These are phyloP conservation scores for Globisporangium nagaii DNA, from an alignment of 352 stramenopile species.

Conservation along the genomic window DNA sequence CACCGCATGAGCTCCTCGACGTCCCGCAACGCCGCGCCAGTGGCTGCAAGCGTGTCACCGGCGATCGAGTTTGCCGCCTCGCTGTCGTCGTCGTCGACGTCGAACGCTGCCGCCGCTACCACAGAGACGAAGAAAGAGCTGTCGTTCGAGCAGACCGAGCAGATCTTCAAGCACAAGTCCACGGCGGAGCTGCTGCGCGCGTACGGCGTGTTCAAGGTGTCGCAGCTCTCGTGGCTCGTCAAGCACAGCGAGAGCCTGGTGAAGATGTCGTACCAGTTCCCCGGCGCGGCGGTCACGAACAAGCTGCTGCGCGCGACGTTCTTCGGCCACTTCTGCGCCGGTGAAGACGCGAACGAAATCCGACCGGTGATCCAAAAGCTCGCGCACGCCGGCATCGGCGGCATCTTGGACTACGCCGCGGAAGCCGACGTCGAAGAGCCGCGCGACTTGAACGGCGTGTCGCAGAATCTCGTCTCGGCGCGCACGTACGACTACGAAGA, in stretches of 20 bases:
- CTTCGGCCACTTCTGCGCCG: constrained; percentile 97
- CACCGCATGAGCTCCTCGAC: constrained; percentile 12
- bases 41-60: constrained; percentile 8
- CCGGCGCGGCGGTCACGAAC: constrained; percentile 84
- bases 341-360: constrained; percentile 86
- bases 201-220: constrained; percentile 85
- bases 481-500: constrained; percentile 96
- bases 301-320: constrained; percentile 90
- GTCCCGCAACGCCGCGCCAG: constrained; percentile 5
- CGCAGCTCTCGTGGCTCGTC: constrained; percentile 83
- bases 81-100: constrained; percentile 50
- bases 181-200: constrained; percentile 84
- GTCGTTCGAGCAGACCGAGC: constrained; percentile 76
- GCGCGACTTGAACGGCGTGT: constrained; percentile 69
- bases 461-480: constrained; percentile 79
- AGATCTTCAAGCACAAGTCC: constrained; percentile 78
- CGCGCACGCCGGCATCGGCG: constrained; percentile 79
- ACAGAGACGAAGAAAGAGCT: constrained; percentile 17
- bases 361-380: constrained; percentile 76
- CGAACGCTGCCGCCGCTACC: constrained; percentile 21
- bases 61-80: constrained; percentile 5
- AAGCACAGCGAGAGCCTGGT: constrained; percentile 86
- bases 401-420: constrained; percentile 97
- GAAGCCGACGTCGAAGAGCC: constrained; percentile 88
- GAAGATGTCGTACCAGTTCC: constrained; percentile 74